A percentile compares a stretch with the other conserved stretches of the same genome.
phyloP scores from a whole-genome alignment of 768 basidiomycete genomes.

The Inosperma sp. region DNA sequence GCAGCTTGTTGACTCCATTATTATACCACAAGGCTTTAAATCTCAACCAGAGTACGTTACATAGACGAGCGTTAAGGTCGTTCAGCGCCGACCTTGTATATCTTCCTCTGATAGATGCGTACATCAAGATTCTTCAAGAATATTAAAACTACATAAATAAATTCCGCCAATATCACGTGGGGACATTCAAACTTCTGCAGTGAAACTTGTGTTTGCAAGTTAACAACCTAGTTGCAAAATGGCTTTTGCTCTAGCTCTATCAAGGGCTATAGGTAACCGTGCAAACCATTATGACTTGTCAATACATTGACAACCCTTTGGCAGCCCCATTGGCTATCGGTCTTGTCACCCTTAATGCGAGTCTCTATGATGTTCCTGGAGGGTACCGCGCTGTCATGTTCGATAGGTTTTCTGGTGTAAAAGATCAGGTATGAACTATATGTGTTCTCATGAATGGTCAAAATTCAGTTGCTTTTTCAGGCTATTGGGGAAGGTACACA shows the following conservation, averaged over 20 bases:
- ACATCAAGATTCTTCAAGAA: no score
- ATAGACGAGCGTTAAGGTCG: no score
- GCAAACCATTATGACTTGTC: background rate
- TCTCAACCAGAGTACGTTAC: no score
- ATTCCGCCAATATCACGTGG: no score
- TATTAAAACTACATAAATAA: no score
- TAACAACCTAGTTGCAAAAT: no score
- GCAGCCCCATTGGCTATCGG: slow-evolving; percentile 48
- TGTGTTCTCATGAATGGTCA: background rate
- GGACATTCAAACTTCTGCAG: no score
- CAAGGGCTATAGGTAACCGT: slow-evolving; percentile 46
- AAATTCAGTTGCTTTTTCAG: slow-evolving; percentile 35
- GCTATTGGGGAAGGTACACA: slow-evolving; percentile 93
- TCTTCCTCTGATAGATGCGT: no score
- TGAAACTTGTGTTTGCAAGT: no score
- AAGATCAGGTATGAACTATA: slow-evolving; percentile 53
- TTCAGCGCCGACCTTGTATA: no score
- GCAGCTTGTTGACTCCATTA: no score
- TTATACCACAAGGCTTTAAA: no score
- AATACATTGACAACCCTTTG: background rate
- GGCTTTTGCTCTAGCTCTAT: slow-evolving; percentile 25
- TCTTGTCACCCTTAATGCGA: slow-evolving; percentile 43
- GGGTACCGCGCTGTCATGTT: slow-evolving; percentile 97
- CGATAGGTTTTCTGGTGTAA: slow-evolving; percentile 92
- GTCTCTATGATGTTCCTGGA: slow-evolving; percentile 74